Evolutionary conservation across 192 early-diverging fungal species (phyloP), one percentile per base, ranked within the genome.

Genomic region (Coemansia sp.): DNA sequence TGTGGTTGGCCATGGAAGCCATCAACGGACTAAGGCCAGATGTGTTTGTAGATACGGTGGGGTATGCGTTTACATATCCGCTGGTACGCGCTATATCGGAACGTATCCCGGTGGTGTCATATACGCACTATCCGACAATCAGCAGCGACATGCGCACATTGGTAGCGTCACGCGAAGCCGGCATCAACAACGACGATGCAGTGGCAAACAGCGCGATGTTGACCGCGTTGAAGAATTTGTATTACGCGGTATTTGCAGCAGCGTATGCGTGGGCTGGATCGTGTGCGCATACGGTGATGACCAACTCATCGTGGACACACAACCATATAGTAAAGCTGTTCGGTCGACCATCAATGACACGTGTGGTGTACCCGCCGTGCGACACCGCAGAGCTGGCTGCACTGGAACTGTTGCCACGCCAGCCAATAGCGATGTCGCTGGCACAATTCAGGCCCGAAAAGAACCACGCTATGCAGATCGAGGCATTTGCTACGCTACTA

Each of bases 391-490:
- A 83, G 0, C 76, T 99, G 38, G 68, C 69, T 3, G 69, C 66
- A 30, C 84, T 91, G 38, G 63, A 87, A 2, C 66, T 96, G 6
- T 51, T 49, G 0, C 54, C 56, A 2, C 86, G 96, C 2, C 66
- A 87, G 34, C 75, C 73, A 0, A 68, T 88, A 5, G 81, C 97
- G 38, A 75, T 97, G 20, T 96, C 94, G 54, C 87, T 99, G 30
- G 95, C 95, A 10, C 97, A 99, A 72, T 99, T 97, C 75, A 81
- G 96, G 14, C 96, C 97, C 2, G 97, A 99, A 71, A 99, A 99
- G 72, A 90, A 91, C 62, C 97, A 98, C 76, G 56, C 30, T 0
- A 56, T 96, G 63, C 97, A 99, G 76, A 31, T 99, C 32, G 72
- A 88, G 11, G 85, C 92, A 1, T 86, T 97, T 61, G 83, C 82